These are phyloP conservation scores for Trypanosoma platydactyli DNA, from an alignment of 208 protist genomes.

Conservation along the genomic window DNA sequence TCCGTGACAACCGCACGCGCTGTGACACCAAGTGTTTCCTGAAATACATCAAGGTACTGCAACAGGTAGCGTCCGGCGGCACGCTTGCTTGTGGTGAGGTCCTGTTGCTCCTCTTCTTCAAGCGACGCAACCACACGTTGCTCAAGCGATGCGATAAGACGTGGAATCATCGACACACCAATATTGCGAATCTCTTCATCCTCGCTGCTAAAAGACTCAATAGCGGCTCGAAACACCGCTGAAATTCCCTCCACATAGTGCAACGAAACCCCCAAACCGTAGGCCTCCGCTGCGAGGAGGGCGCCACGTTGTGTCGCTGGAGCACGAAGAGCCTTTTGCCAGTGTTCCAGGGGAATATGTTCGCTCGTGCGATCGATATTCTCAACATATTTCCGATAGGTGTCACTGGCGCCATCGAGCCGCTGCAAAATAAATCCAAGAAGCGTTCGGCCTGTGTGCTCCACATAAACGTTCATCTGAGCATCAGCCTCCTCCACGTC, in stretches of 20 bases:
- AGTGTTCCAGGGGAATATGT: slow-evolving; percentile 56
- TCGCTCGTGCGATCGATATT: slow-evolving; percentile 46
- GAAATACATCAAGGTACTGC: slow-evolving; percentile 78
- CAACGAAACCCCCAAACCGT: slow-evolving; percentile 56
- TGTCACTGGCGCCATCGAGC: slow-evolving; percentile 52
- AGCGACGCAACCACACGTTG: slow-evolving; percentile 59
- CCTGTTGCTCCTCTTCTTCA: slow-evolving; percentile 69
- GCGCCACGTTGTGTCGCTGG: slow-evolving; percentile 66
- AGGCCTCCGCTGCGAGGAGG: slow-evolving; percentile 69
- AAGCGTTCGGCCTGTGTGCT: slow-evolving; percentile 55
- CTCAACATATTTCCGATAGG: slow-evolving; percentile 69
- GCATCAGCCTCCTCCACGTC: slow-evolving; percentile 80
- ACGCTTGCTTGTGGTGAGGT: slow-evolving; percentile 80
- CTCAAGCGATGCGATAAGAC: slow-evolving; percentile 69
- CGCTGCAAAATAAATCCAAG: slow-evolving; percentile 67
- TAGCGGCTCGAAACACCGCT: slow-evolving; percentile 60
- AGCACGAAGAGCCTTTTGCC: slow-evolving; percentile 60
- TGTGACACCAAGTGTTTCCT: slow-evolving; percentile 55
- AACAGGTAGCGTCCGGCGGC: slow-evolving; percentile 79
- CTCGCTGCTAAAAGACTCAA: slow-evolving; percentile 67
- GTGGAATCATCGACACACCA: slow-evolving; percentile 60
- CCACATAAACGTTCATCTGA: slow-evolving; percentile 63
- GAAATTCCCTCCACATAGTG: slow-evolving; percentile 73
- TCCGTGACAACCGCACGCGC: slow-evolving; percentile 60
- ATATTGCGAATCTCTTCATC: slow-evolving; percentile 37